These are phyloP conservation scores for Saccharomycopsis fodiens DNA, from an alignment of 805 yeast genomes.

Conservation along the genomic window DNA sequence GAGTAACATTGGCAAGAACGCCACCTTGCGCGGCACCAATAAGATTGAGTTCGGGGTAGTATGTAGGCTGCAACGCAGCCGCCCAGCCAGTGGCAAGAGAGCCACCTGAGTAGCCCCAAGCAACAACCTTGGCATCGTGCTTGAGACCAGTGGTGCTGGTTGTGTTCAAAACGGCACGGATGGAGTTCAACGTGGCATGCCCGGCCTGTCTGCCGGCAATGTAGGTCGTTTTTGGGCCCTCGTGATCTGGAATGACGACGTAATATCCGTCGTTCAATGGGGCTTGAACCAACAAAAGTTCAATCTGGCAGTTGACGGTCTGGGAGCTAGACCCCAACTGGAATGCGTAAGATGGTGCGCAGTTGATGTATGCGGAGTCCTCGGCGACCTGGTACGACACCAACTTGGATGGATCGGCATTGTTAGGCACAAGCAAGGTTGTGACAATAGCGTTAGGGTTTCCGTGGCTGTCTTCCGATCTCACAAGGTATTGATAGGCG, in stretches of 20 bases:
- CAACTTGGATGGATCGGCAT: background rate
- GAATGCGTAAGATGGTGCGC: no score
- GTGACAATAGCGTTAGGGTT: no score
- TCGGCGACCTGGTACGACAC: background rate
- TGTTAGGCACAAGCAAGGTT: no score
- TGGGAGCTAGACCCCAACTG: background rate
- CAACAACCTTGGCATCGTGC: no score
- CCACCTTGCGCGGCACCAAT: background rate
- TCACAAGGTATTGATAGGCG: no score
- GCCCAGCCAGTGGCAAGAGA: background rate
- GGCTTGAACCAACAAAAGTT: background rate
- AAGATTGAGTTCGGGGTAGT: background rate
- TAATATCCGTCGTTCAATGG: no score
- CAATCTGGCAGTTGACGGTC: background rate
- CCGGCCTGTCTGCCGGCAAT: no score
- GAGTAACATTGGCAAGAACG: background rate
- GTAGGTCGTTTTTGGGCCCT: background rate
- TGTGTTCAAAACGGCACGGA: no score
- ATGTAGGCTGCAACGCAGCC: background rate
- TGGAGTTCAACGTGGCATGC: background rate
- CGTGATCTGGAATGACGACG: background rate
- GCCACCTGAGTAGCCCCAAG: background rate
- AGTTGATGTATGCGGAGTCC: no score
- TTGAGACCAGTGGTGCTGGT: background rate
- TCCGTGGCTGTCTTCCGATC: no score